phyloP scores from a whole-genome alignment of 1,284 basidiomycete genomes.

The Exobasidium cylindrosporum region DNA sequence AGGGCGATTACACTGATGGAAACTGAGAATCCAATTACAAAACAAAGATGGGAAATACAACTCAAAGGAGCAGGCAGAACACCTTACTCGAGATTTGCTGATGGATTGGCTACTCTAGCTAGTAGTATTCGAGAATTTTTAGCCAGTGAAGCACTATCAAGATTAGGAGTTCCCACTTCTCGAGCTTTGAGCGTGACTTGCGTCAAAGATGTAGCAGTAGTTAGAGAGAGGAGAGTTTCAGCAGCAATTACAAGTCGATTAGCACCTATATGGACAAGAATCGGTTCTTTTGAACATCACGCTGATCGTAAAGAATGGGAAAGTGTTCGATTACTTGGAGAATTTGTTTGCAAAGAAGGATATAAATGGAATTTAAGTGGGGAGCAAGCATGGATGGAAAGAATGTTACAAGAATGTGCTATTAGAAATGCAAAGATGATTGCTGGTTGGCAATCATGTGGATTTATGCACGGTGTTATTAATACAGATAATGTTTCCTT shows the following conservation, averaged over 20 bases:
- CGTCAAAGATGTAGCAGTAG: conserved; percentile 71
- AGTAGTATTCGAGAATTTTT: conserved; percentile 84
- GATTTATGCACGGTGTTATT: conserved; percentile 66
- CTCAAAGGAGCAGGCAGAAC: conserved; percentile 92
- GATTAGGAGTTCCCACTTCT: conserved; percentile 81
- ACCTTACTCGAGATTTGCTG: conserved; percentile 84
- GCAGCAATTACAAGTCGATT: conserved; percentile 79
- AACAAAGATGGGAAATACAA: conserved; percentile 68
- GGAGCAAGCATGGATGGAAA: conserved; percentile 24
- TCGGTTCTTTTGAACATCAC: conserved; percentile 85
- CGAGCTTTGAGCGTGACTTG: conserved; percentile 78
- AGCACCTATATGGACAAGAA: conserved; percentile 84
- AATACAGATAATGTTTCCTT: conserved; percentile 81
- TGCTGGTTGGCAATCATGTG: conserved; percentile 76
- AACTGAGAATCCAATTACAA: conserved; percentile 62
- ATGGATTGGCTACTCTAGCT: conserved; percentile 86
- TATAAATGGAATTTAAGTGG: conserved; percentile 25
- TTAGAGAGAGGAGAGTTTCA: conserved; percentile 74
- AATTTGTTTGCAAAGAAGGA: conserved; percentile 69
- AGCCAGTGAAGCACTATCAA: conserved; percentile 70
- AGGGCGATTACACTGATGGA: conserved; percentile 78
- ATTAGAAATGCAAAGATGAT: conserved; percentile 83
- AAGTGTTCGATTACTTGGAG: conserved; percentile 63
- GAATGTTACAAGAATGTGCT: conserved; percentile 58
- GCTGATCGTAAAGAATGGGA: conserved; percentile 62